These are phyloP conservation scores for Pseudogymnoascus sp. DNA, from an alignment of 2,329 filamentous ascomycete genomes.

Conservation along the genomic window DNA sequence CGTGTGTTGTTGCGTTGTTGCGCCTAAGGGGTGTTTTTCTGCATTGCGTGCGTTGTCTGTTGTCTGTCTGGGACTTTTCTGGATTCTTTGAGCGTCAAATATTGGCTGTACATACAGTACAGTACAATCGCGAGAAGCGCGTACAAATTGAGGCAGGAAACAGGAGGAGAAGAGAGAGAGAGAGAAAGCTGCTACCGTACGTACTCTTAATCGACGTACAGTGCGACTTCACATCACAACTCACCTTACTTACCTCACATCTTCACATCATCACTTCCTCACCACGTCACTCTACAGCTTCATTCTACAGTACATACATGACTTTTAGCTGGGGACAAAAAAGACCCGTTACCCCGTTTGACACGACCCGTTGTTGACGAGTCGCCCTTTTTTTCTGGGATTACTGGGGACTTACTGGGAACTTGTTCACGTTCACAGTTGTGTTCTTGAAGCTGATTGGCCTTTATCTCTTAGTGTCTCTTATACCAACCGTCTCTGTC, in stretches of 20 bases:
- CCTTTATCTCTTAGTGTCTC: slow-evolving; percentile 1
- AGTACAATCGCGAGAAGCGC: not conserved
- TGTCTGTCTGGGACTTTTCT: not conserved
- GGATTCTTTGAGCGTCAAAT: not conserved
- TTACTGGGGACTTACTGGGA: not conserved
- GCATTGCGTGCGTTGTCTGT: not conserved
- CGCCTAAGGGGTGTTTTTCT: not conserved
- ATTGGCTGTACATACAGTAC: not conserved
- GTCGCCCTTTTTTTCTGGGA: not conserved
- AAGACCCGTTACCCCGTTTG: not conserved
- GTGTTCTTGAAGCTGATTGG: slow-evolving; percentile 8
- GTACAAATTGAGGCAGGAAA: not conserved
- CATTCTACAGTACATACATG: not conserved
- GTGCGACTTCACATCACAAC: not conserved
- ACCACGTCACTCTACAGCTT: not conserved
- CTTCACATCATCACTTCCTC: not conserved
- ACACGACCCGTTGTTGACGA: not conserved
- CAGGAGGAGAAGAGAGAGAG: not conserved
- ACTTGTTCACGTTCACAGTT: not conserved
- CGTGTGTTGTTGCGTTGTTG: not conserved
- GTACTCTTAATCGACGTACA: slow-evolving; percentile 1
- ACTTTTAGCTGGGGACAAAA: not conserved
- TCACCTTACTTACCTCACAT: too few relatives aligned
- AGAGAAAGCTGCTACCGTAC: not conserved
- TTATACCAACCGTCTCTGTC: slow-evolving; percentile 1